Evolutionary conservation across 1,139 yeast genomes (phyloP).

Genomic region (Yarrowia galli): DNA sequence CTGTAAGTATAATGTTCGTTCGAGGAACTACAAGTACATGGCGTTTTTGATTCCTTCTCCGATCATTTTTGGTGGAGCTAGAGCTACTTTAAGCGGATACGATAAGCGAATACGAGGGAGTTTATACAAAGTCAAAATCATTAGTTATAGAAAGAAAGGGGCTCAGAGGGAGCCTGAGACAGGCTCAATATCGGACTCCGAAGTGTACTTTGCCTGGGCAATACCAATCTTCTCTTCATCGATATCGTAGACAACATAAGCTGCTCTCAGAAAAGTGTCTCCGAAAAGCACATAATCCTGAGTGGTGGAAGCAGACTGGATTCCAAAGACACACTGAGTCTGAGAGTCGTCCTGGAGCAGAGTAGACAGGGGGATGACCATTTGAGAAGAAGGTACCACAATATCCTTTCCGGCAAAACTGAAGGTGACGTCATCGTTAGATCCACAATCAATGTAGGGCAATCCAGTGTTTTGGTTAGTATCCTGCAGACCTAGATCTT

Average conservation of each 20-base stretch:
- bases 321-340: constrained; percentile 26
- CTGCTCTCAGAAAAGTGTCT: constrained; percentile 74
- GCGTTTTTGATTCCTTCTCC: too few species aligned
- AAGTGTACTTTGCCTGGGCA: constrained; percentile 61
- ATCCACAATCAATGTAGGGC: constrained; percentile 39
- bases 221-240: constrained; percentile 68
- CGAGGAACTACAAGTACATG: too few species aligned
- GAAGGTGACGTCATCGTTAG: constrained; percentile 44
- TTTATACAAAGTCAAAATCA: too few species aligned
- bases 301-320: constrained; percentile 40
- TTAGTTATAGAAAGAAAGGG: neutral
- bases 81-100: too few species aligned
- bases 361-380: constrained; percentile 45
- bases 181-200: constrained; percentile 41
- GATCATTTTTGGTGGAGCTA: too few species aligned
- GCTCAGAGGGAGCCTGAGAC: constrained; percentile 1
- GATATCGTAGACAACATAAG: constrained; percentile 80
- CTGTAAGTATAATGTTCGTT: too few species aligned
- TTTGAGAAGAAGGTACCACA: constrained; percentile 46
- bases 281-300: constrained; percentile 56
- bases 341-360: constrained; percentile 7
- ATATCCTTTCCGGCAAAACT: constrained; percentile 47
- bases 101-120: too few species aligned
- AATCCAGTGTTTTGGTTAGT: constrained; percentile 5
- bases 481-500: constrained; percentile 6